phyloP scores from a whole-genome alignment of 1,284 basidiomycete species.

The Ustilago cynodontis region DNA sequence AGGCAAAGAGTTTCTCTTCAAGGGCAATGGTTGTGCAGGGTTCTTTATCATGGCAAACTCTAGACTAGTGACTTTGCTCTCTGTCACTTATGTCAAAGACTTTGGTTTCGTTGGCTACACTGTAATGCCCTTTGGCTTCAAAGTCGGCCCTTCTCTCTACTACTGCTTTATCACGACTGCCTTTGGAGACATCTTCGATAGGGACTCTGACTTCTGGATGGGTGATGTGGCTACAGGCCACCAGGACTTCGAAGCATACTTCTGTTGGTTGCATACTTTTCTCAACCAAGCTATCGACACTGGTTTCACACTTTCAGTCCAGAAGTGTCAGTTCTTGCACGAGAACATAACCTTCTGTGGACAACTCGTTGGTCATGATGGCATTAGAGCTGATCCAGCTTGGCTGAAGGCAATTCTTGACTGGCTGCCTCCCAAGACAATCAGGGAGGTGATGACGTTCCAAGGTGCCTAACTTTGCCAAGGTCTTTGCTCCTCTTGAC shows the following conservation, averaged over 20 bases:
- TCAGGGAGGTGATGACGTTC: too few species aligned
- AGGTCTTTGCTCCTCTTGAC: too few species aligned
- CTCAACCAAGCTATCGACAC: not conserved
- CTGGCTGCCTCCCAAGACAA: too few species aligned
- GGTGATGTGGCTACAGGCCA: not conserved
- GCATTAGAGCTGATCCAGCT: too few species aligned
- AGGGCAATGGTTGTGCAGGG: not conserved
- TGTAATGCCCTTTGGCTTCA: constrained; percentile 15
- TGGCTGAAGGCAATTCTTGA: too few species aligned
- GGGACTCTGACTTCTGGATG: constrained; percentile 1
- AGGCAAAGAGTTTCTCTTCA: not conserved
- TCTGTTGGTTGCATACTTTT: not conserved
- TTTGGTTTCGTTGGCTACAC: not conserved
- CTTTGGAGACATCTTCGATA: constrained; percentile 11
- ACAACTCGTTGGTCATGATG: not conserved
- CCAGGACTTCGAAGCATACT: not conserved
- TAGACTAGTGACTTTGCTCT: not conserved
- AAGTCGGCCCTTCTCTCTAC: constrained; percentile 3
- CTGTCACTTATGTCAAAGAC: constrained; percentile 8
- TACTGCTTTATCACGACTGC: constrained; percentile 11
- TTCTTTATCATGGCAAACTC: constrained; percentile 3
- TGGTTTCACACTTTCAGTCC: not conserved
- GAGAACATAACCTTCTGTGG: constrained; percentile 6
- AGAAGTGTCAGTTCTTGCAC: constrained; percentile 7
- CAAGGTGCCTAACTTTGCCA: too few species aligned